Conservation (phyloP, 495 filamentous ascomycete genomes). For the Opeltia flavorubescens region DNA sequence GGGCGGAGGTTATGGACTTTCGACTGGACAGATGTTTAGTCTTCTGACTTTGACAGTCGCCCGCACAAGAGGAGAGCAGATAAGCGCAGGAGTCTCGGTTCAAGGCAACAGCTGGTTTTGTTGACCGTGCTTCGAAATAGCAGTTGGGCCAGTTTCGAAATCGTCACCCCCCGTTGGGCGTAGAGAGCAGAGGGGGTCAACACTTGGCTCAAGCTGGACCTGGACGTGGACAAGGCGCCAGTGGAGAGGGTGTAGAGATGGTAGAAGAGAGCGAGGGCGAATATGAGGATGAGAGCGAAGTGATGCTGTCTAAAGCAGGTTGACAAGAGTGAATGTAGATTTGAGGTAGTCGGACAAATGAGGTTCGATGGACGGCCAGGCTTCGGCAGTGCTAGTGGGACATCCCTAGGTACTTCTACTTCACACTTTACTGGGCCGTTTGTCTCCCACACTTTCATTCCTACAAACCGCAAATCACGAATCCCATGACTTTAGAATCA, state of each 20-base stretch:
- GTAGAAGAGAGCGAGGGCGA: background rate
- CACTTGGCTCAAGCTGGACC: background rate
- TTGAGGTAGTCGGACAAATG: background rate
- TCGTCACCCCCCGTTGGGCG: no score
- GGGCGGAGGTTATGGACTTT: no score
- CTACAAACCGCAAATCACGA: no score
- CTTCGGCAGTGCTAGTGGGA: background rate
- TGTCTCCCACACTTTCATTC: background rate
- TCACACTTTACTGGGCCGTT: background rate
- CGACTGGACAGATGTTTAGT: no score
- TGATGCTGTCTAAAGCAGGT: conserved; percentile 1
- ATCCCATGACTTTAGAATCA: background rate
- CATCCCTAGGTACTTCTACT: background rate
- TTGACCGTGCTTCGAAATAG: background rate
- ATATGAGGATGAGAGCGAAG: background rate
- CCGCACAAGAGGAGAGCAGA: no score
- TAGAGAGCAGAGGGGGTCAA: background rate
- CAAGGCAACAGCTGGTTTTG: no score
- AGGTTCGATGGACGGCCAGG: background rate
- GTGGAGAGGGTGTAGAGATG: no score
- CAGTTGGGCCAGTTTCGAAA: no score
- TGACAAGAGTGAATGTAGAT: background rate
- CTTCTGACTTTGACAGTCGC: no score
- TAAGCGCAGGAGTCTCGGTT: no score
- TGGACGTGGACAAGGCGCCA: background rate